phyloP scores from a whole-genome alignment of 2,329 filamentous ascomycete species.

The Sporothrix sp. region DNA sequence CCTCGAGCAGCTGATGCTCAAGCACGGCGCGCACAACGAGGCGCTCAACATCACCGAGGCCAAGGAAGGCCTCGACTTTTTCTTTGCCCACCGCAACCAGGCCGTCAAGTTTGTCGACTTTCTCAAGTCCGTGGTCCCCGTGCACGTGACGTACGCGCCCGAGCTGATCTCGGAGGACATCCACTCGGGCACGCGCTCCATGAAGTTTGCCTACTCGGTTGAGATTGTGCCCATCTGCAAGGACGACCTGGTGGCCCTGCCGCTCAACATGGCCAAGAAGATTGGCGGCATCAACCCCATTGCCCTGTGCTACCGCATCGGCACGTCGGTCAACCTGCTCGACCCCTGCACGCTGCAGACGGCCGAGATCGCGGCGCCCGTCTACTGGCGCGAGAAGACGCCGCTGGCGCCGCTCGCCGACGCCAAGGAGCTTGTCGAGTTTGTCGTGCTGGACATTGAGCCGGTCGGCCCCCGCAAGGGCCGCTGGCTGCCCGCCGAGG shows the following conservation, averaged over 20 bases:
- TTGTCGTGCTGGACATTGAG: constrained; percentile 92
- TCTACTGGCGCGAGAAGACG: constrained; percentile 69
- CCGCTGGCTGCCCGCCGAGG: constrained; percentile 76
- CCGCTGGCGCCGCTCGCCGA: constrained; percentile 81
- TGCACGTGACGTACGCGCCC: constrained; percentile 52
- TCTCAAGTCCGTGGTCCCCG: constrained; percentile 61
- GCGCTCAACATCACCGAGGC: constrained; percentile 98
- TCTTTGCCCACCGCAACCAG: constrained; percentile 79
- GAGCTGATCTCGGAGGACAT: constrained; percentile 73
- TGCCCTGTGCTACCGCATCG: constrained; percentile 76
- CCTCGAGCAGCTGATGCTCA: constrained; percentile 90
- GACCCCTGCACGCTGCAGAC: constrained; percentile 89
- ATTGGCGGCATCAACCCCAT: constrained; percentile 83
- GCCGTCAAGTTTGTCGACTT: constrained; percentile 75
- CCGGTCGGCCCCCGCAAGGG: constrained; percentile 64
- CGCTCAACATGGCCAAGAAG: constrained; percentile 77
- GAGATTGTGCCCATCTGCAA: constrained; percentile 94
- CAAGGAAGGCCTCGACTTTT: constrained; percentile 94
- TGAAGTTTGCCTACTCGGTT: constrained; percentile 88
- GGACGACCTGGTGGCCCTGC: constrained; percentile 90
- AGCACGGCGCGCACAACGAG: constrained; percentile 76
- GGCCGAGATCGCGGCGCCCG: constrained; percentile 67
- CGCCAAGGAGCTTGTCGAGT: constrained; percentile 76
- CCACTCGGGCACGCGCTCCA: constrained; percentile 82
- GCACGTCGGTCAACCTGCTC: constrained; percentile 79